These are phyloP conservation scores for Ascochyta fabae DNA, from an alignment of 2,329 filamentous ascomycete genomes.

Conservation along the genomic window DNA sequence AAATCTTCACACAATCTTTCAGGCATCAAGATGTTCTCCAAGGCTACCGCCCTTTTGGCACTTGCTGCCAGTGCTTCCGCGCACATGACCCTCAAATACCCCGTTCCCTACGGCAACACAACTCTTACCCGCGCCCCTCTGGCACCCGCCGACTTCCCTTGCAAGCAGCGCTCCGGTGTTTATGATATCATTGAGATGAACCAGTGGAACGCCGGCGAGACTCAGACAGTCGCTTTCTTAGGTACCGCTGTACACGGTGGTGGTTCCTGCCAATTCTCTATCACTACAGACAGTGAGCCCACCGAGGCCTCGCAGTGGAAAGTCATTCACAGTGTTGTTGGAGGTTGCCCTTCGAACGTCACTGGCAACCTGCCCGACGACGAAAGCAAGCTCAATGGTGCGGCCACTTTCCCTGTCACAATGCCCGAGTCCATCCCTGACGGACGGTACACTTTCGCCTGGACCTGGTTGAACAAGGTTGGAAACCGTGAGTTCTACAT, in stretches of 20 bases:
- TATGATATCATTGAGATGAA: constrained; percentile 64
- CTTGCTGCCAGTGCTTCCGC: constrained; percentile 68
- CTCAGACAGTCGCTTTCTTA: neutral
- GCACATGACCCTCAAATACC: constrained; percentile 77
- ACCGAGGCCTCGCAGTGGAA: too few species aligned
- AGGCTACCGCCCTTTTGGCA: constrained; percentile 58
- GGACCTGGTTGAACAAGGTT: constrained; percentile 93
- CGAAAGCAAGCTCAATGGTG: too few species aligned
- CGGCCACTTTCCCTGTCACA: too few species aligned
- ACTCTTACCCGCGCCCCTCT: constrained; percentile 71
- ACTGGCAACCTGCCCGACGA: too few species aligned
- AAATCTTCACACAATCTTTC: constrained; percentile 14
- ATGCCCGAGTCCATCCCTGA: constrained; percentile 74
- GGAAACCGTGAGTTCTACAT: constrained; percentile 98
- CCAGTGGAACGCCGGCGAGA: constrained; percentile 62
- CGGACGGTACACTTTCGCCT: constrained; percentile 81
- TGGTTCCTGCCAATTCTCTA: too few species aligned
- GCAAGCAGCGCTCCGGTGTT: constrained; percentile 67
- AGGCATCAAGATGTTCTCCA: constrained; percentile 57
- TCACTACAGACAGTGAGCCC: too few species aligned
- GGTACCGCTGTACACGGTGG: too few species aligned
- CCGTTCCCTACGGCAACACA: constrained; percentile 64
- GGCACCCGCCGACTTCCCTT: constrained; percentile 73
- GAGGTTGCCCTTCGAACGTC: too few species aligned
- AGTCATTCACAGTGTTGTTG: too few species aligned